Evolutionary conservation across 345 rosid species (phyloP), one percentile per base, ranked within the genome.

Genomic region (Acer negundo): DNA sequence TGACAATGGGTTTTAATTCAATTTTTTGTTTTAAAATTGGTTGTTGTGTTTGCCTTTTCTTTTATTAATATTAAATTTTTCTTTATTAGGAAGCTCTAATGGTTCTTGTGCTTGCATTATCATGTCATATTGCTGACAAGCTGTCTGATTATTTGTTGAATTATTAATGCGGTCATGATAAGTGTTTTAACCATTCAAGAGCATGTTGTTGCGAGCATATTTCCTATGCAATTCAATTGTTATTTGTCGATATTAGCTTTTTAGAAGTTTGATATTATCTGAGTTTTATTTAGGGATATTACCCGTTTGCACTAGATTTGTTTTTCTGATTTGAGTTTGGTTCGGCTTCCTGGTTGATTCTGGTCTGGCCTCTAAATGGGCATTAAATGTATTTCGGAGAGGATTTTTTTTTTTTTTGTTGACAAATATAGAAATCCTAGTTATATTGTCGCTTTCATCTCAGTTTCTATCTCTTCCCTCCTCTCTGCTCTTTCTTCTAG

Each of bases 61-160:
- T 7, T 62, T 16, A 6, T 23, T 11, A 28, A 28, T 13, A 17
- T 35, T 35, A 35, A 4, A 4, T 0, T 35, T 35, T 35, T n/a
- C n/a, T 35, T 58, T 71, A 42, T 22, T 58, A 8, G 46, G 58
- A 22, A 56, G 44, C 24, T 44, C 42, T 44, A 31, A 20, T 28
- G 20, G 23, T 51, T 75, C 4, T 35, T 62, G n/a, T 75, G 23
- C 22, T 66, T 58, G 68, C 59, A 66, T 56, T 47, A 24, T 46
- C 76, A 58, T 62, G 56, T 64, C 56, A 63, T 59, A 40, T 62
- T 59, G 12, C 42, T 23, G 58, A 62, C 16, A n/a, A 59, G 55
- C 17, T 40, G 11, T 62, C 24, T 16, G 42, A 62, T 20, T n/a
- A 55, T 53, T 17, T 40, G 11, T 73, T 23, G 22, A 23, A 42